Evolutionary conservation across 2,329 filamentous ascomycete species (phyloP).

Genomic region (Pseudogymnoascus sp.): DNA sequence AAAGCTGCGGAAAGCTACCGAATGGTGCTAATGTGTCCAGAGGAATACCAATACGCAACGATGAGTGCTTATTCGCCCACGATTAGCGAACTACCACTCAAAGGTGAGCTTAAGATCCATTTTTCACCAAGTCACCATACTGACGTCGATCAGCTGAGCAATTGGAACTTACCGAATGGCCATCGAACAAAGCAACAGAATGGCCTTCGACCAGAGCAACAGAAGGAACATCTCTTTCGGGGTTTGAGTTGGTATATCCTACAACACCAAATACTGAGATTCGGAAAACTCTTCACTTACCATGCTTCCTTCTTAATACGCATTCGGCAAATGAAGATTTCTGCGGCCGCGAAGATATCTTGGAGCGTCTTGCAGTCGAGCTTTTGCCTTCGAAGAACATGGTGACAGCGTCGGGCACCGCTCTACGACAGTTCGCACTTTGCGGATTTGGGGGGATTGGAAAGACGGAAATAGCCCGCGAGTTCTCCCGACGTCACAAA

Average conservation of each 20-base stretch:
- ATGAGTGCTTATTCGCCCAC: constrained; percentile 20
- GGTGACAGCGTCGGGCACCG: constrained; percentile 13
- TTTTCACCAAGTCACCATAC: constrained; percentile 4
- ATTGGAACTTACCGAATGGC: constrained; percentile 5
- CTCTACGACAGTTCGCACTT: constrained; percentile 21
- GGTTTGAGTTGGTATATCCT: constrained; percentile 4
- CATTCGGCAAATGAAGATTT: constrained; percentile 16
- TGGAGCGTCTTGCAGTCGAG: constrained; percentile 18
- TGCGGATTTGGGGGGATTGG: constrained; percentile 22
- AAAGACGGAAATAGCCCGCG: constrained; percentile 24
- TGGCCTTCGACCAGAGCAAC: constrained; percentile 10
- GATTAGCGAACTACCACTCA: constrained; percentile 17
- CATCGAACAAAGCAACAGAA: not conserved
- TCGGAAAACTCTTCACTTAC: constrained; percentile 2
- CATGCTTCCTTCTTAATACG: constrained; percentile 11
- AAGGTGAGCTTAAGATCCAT: constrained; percentile 11
- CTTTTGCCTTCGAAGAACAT: constrained; percentile 19
- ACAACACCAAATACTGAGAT: not conserved
- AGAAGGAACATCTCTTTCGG: constrained; percentile 10
- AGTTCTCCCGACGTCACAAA: constrained; percentile 22
- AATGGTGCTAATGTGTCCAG: constrained; percentile 13
- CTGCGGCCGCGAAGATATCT: constrained; percentile 21
- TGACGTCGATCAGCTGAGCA: constrained; percentile 9
- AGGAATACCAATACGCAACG: constrained; percentile 19
- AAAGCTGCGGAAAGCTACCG: not conserved